These are phyloP conservation scores for Clitopilus passeckerianus DNA, from an alignment of 768 basidiomycete genomes.

Conservation along the genomic window DNA sequence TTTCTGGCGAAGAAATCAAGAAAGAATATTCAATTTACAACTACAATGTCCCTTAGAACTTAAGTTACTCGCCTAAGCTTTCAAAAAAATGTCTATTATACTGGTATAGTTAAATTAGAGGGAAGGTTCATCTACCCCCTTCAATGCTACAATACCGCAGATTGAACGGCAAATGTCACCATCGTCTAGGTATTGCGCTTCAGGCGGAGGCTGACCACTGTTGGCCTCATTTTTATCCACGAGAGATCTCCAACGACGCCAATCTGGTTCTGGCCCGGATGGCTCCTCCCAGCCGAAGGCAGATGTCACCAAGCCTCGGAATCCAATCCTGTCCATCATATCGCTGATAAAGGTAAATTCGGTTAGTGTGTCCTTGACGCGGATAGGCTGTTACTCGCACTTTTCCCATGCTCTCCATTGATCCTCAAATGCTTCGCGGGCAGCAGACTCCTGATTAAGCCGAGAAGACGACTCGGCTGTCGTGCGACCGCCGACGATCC, in stretches of 20 bases:
- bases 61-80: too few species aligned
- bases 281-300: slow-evolving; percentile 51
- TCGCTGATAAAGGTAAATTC: slow-evolving; percentile 41
- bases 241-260: slow-evolving; percentile 46
- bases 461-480: neutral
- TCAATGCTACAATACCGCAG: slow-evolving; percentile 41
- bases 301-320: slow-evolving; percentile 44
- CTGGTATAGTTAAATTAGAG: neutral
- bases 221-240: slow-evolving; percentile 22
- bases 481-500: neutral
- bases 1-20: neutral
- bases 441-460: slow-evolving; percentile 9
- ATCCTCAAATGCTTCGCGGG: slow-evolving; percentile 57
- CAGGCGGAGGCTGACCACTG: slow-evolving; percentile 1
- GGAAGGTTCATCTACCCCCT: neutral
- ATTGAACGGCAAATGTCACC: slow-evolving; percentile 37
- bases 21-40: too few species aligned
- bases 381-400: slow-evolving; percentile 31
- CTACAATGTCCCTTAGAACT: too few species aligned
- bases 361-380: neutral
- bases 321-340: slow-evolving; percentile 67
- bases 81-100: too few species aligned
- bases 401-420: slow-evolving; percentile 69
- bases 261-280: slow-evolving; percentile 41
- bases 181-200: neutral